phyloP scores from a whole-genome alignment of 2,329 filamentous ascomycete species.

The Grosmannia serpens region DNA sequence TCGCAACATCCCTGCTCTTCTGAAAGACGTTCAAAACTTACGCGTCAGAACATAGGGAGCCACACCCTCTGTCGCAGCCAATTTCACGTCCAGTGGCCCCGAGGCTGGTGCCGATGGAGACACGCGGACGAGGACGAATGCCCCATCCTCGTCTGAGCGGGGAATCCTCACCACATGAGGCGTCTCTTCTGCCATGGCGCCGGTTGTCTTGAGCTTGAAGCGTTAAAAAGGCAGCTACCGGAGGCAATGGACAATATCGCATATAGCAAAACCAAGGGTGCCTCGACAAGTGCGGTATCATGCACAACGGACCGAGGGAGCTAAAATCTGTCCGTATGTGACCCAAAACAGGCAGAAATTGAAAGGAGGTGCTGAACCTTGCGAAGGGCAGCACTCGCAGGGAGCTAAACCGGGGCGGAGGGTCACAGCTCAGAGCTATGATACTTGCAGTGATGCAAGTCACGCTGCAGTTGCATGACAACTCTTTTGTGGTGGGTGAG shows the following conservation, averaged over 20 bases:
- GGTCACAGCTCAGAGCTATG: neutral
- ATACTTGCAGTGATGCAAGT: neutral
- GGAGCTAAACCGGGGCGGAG: neutral
- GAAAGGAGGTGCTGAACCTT: neutral
- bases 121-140: conserved; percentile 51
- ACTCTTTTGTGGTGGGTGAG: too few relatives aligned
- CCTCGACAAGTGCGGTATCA: too few relatives aligned
- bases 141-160: conserved; percentile 38
- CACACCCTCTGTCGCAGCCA: conserved; percentile 57
- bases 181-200: conserved; percentile 1
- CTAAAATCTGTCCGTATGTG: too few relatives aligned
- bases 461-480: neutral
- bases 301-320: too few relatives aligned
- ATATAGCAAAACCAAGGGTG: too few relatives aligned
- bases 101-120: conserved; percentile 28
- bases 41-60: conserved; percentile 45
- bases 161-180: conserved; percentile 44
- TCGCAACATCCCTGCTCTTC: too few relatives aligned
- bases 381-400: neutral
- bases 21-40: conserved; percentile 26
- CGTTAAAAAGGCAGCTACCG: too few relatives aligned
- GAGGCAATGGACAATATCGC: too few relatives aligned
- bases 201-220: too few relatives aligned
- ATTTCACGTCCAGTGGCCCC: conserved; percentile 49
- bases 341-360: neutral